Evolutionary conservation across 2,329 filamentous ascomycete species (phyloP).

Genomic region (Aspergillus sp.): DNA sequence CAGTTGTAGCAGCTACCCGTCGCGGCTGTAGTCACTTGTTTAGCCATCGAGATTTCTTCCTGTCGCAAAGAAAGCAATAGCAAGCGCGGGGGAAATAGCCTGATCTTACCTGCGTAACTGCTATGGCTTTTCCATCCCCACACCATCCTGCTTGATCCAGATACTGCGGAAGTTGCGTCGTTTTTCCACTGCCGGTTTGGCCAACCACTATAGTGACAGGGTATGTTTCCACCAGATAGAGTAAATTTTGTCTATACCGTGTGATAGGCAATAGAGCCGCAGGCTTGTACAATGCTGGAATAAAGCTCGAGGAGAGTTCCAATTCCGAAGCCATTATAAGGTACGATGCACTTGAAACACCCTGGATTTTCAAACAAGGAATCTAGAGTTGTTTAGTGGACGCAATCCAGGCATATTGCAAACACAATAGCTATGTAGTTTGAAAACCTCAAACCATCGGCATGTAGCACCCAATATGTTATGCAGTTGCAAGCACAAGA

Average conservation of each 20-base stretch:
- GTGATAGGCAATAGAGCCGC: slow-evolving; percentile 79
- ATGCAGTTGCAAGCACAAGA: no score
- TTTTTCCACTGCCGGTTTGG: slow-evolving; percentile 92
- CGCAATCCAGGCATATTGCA: slow-evolving; percentile 6
- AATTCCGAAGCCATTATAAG: slow-evolving; percentile 37
- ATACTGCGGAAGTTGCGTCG: slow-evolving; percentile 91
- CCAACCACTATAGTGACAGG: slow-evolving; percentile 86
- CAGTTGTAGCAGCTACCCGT: slow-evolving; percentile 83
- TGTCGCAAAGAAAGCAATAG: background rate
- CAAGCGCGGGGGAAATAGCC: slow-evolving; percentile 9
- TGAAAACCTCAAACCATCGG: background rate
- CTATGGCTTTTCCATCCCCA: slow-evolving; percentile 73
- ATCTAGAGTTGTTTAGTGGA: background rate
- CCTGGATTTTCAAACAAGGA: slow-evolving; percentile 2
- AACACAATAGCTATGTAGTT: background rate
- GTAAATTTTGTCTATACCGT: slow-evolving; percentile 69
- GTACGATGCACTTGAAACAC: background rate
- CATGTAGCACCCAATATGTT: no score
- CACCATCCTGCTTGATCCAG: slow-evolving; percentile 88
- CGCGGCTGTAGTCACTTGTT: slow-evolving; percentile 59
- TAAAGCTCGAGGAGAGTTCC: slow-evolving; percentile 48
- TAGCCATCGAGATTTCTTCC: background rate
- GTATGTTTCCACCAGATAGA: slow-evolving; percentile 81
- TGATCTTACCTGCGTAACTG: slow-evolving; percentile 74
- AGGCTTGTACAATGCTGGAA: slow-evolving; percentile 83